A percentile compares a stretch with the other conserved stretches of the same genome.
These are phyloP conservation scores for Nemania abortiva DNA, from an alignment of 2,329 filamentous ascomycete genomes.

Conservation along the genomic window DNA sequence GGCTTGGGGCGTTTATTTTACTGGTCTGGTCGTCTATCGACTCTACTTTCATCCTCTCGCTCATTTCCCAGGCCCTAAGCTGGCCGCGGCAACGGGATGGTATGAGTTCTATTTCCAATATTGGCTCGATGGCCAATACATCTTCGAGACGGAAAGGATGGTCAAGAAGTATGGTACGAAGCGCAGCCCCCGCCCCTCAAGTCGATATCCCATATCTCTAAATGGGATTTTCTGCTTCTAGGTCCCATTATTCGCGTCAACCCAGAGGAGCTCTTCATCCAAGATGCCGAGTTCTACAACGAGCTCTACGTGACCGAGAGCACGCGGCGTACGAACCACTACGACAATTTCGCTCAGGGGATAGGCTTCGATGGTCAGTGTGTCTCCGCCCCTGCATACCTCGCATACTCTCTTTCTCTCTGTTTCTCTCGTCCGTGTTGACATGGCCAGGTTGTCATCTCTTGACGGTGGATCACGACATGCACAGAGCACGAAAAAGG, in stretches of 20 bases:
- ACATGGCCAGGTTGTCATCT: slow-evolving; percentile 36
- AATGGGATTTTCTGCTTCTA: slow-evolving; percentile 12
- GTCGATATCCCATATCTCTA: neutral
- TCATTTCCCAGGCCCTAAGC: slow-evolving; percentile 46
- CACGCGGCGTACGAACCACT: slow-evolving; percentile 36
- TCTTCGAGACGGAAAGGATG: slow-evolving; percentile 50
- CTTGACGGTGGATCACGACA: slow-evolving; percentile 39
- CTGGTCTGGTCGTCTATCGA: slow-evolving; percentile 40
- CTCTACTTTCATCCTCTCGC: slow-evolving; percentile 42
- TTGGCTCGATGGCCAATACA: slow-evolving; percentile 44
- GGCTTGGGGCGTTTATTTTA: slow-evolving; percentile 22
- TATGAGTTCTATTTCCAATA: slow-evolving; percentile 46
- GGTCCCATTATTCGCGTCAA: slow-evolving; percentile 44
- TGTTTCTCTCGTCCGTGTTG: neutral
- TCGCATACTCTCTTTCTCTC: no score
- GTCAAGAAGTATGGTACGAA: slow-evolving; percentile 52
- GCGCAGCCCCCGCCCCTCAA: neutral
- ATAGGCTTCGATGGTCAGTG: slow-evolving; percentile 40
- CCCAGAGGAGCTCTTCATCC: slow-evolving; percentile 48
- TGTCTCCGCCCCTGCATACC: neutral
- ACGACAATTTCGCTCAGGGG: slow-evolving; percentile 38
- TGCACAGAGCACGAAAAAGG: slow-evolving; percentile 38
- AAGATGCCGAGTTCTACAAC: slow-evolving; percentile 41
- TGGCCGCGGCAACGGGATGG: slow-evolving; percentile 41
- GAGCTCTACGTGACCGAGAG: slow-evolving; percentile 36